Percentiles rank a stretch among this genome's conserved stretches.
phyloP scores from a whole-genome alignment of 1,139 yeast genomes.

The Hansenula lynferdii region DNA sequence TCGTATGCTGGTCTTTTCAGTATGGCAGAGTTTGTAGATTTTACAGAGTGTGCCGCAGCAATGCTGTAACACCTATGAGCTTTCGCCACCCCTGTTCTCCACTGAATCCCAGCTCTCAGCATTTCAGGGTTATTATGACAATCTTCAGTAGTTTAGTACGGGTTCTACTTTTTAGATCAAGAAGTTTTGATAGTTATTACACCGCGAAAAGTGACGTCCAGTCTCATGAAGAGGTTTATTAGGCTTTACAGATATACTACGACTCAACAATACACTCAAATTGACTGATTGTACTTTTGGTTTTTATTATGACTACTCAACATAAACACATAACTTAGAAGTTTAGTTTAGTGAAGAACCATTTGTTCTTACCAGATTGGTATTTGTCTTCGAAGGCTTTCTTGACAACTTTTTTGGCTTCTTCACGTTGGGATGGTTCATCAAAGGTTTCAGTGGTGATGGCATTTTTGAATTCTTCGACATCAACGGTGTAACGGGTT shows the following conservation, averaged over 20 bases:
- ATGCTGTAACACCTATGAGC: no score
- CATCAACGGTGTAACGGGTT: conserved; percentile 98
- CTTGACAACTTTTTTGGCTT: conserved; percentile 98
- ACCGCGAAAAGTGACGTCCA: no score
- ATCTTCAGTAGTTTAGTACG: no score
- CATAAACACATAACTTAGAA: conserved; percentile 59
- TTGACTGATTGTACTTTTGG: background rate
- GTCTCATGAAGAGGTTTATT: no score
- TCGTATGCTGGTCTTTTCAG: conserved; percentile 43
- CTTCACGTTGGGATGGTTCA: conserved; percentile 99
- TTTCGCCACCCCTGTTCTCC: no score
- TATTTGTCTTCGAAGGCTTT: conserved; percentile 99
- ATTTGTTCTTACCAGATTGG: conserved; percentile 99
- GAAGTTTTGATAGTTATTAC: no score
- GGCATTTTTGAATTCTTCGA: conserved; percentile 89
- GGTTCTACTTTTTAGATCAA: no score
- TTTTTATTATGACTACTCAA: background rate
- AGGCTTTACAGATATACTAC: no score
- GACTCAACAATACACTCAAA: background rate
- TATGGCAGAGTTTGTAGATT: background rate
- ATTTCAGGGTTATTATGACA: no score
- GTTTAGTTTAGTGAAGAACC: conserved; percentile 99
- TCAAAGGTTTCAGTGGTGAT: conserved; percentile 91
- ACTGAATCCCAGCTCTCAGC: no score
- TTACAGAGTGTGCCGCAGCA: no score